Percentiles rank a stretch among this genome's conserved stretches.
Evolutionary conservation across 257 asterid genomes (phyloP).

Genomic region (Forsythia viridissima): DNA sequence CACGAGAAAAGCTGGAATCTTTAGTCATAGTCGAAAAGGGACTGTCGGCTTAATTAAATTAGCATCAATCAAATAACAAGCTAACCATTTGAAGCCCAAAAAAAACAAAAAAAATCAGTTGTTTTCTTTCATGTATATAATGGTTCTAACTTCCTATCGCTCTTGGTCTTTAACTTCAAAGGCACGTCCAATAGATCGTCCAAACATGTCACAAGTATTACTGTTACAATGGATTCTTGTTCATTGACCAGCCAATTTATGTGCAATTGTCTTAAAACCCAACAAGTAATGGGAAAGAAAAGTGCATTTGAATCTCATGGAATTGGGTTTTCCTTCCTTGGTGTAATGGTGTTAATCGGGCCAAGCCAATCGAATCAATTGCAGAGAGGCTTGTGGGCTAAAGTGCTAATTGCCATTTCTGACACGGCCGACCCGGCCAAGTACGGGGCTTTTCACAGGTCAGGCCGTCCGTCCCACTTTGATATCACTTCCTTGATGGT

Average conservation of each 20-base stretch:
- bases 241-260: no score
- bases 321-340: no score
- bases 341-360: background rate
- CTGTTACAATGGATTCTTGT: no score
- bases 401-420: background rate
- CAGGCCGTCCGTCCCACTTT: background rate
- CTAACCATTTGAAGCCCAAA: background rate
- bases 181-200: background rate
- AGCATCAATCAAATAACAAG: background rate
- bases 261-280: background rate
- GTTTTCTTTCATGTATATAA: background rate
- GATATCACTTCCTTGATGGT: background rate
- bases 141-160: constrained; percentile 28
- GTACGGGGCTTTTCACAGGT: background rate
- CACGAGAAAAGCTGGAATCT: background rate
- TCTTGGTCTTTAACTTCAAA: constrained; percentile 17
- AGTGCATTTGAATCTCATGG: background rate
- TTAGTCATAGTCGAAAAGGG: background rate
- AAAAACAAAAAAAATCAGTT: no score
- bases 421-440: background rate
- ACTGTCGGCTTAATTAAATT: background rate
- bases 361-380: background rate
- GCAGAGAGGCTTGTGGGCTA: background rate
- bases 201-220: background rate
- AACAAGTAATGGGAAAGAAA: background rate